These are phyloP conservation scores for Lactuca saligna DNA, from an alignment of 129 eudicot genomes.

Conservation along the genomic window DNA sequence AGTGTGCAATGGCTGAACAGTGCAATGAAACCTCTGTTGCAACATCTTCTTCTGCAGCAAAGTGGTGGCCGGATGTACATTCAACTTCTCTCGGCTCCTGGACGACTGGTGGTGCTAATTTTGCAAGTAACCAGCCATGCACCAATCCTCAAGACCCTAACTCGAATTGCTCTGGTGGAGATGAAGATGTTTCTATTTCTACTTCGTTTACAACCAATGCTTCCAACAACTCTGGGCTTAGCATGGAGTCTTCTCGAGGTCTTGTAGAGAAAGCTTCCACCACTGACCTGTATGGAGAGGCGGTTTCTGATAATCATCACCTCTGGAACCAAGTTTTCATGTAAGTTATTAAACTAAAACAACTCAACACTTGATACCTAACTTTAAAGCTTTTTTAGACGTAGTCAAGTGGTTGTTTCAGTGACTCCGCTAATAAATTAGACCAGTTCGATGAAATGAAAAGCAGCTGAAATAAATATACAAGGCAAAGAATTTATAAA, in stretches of 20 bases:
- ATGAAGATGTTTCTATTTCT: constrained; percentile 51
- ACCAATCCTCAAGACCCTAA: constrained; percentile 32
- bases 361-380: constrained; percentile 1
- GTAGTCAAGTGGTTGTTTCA: too few species aligned
- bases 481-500: background rate
- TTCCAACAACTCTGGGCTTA: constrained; percentile 53
- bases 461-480: too few species aligned
- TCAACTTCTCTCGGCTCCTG: constrained; percentile 42
- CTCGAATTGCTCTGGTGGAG: constrained; percentile 53
- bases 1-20: constrained; percentile 47
- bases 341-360: constrained; percentile 34
- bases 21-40: constrained; percentile 43
- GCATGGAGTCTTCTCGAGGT: constrained; percentile 47
- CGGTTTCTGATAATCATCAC: constrained; percentile 58
- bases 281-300: constrained; percentile 53
- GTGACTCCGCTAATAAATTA: too few species aligned
- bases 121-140: constrained; percentile 28
- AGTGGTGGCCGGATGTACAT: constrained; percentile 63
- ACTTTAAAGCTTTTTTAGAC: background rate
- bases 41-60: constrained; percentile 39
- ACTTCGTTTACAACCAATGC: constrained; percentile 45
- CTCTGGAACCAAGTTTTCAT: constrained; percentile 58
- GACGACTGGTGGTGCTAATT: constrained; percentile 32
- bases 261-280: constrained; percentile 39
- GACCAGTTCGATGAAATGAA: background rate